Evolutionary conservation across 225 moss, liverwort and hornwort genomes (phyloP), one percentile per base, ranked within the genome.

Genomic region (Sphagnum tenellum): DNA sequence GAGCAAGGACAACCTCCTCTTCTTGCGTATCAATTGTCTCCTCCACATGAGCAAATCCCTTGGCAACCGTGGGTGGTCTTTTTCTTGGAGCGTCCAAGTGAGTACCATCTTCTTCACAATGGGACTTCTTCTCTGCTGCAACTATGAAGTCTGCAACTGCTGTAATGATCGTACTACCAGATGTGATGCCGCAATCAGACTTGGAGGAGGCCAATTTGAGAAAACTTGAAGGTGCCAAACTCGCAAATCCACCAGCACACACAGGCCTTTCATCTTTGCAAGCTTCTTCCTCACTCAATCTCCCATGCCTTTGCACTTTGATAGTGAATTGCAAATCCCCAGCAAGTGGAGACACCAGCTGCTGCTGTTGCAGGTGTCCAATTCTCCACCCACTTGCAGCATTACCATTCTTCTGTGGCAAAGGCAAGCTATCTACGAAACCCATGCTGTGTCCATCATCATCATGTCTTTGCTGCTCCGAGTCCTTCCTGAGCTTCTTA

Each of bases 221-320:
- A 59, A 78, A 76, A 58, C 81, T 76, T 49, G 69, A 76, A 47
- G 81, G 71, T 9, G 78, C 78, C 10, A 74, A 53, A 59, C 76
- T 76, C 44, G 78, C 73, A 45, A 85, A 85, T 49, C 71, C 81
- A 8, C 85, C 82, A 45, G 81, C 85, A 68, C 74, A 74, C 9
- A 74, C 78, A 8, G 77, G 70, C 44, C 70, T 64, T 29, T 60
- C 65, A 12, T 53, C 70, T 10, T 8, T 57, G 9, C 63, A 48
- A 52, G 62, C 69, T 0, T n/a, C n/a, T 9, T 6, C 50, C 12
- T 76, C 78, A 48, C 48, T 78, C 45, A 48, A 7, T 45, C 81
- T 72, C 46, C 85, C 85, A 49, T 78, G 76, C 53, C 85, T 76
- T 60, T 81, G 78, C 71, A 81, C 45, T 64, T 74, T 85, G 48